These are phyloP conservation scores for Candida ponderosae DNA, from an alignment of 805 yeast genomes.

Conservation along the genomic window DNA sequence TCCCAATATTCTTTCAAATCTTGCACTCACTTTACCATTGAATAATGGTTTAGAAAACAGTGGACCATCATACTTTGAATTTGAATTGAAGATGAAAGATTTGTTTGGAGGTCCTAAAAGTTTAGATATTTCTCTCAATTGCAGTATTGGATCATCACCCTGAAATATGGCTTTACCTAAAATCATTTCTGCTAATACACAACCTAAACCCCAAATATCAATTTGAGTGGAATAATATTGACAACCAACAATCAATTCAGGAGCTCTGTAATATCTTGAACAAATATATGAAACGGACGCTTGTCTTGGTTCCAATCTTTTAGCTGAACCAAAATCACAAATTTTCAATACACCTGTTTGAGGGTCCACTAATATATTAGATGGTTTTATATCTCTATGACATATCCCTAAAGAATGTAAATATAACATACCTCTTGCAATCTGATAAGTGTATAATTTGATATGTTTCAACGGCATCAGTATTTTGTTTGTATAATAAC, in stretches of 20 bases:
- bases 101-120: constrained; percentile 82
- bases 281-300: constrained; percentile 95
- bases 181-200: constrained; percentile 91
- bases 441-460: constrained; percentile 71
- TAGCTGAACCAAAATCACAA: constrained; percentile 84
- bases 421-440: constrained; percentile 77
- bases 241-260: constrained; percentile 90
- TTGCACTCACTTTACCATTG: constrained; percentile 43
- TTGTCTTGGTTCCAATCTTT: constrained; percentile 66
- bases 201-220: constrained; percentile 97
- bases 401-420: constrained; percentile 74
- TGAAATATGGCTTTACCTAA: constrained; percentile 93
- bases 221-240: constrained; percentile 82
- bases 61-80: constrained; percentile 71
- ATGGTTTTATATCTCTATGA: constrained; percentile 81
- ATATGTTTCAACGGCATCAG: constrained; percentile 67
- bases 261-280: constrained; percentile 92
- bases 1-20: constrained; percentile 60
- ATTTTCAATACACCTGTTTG: constrained; percentile 57
- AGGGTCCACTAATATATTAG: constrained; percentile 74
- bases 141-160: constrained; percentile 84
- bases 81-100: constrained; percentile 63
- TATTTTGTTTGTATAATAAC: constrained; percentile 51
- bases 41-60: constrained; percentile 60
- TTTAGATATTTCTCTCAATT: constrained; percentile 84